Evolutionary conservation across 257 asterid genomes (phyloP).

Genomic region (Solanum appendiculatum): DNA sequence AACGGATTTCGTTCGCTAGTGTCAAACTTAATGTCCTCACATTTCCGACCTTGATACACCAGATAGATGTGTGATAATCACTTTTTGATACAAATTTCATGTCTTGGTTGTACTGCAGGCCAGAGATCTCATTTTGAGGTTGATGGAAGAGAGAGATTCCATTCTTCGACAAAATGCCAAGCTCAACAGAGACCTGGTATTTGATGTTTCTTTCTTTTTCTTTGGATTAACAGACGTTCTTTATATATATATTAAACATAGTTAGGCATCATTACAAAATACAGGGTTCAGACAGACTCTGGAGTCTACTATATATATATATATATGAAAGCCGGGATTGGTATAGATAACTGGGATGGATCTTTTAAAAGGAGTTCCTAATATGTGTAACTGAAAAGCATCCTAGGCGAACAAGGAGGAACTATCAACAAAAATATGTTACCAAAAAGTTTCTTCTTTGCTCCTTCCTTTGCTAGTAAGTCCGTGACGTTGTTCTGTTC

Average conservation of each 20-base stretch:
- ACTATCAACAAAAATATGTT: not conserved
- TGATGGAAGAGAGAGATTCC: constrained; percentile 6
- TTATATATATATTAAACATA: not conserved
- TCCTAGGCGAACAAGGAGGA: not conserved
- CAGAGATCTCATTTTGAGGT: constrained; percentile 1
- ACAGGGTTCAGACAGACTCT: not conserved
- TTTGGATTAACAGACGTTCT: not conserved
- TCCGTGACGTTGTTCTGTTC: not conserved
- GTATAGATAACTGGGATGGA: not conserved
- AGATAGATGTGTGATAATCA: not conserved
- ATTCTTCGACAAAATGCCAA: constrained; percentile 5
- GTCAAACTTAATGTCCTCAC: not conserved
- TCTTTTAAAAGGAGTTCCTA: not conserved
- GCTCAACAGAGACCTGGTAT: constrained; percentile 12
- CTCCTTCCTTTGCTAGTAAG: not conserved
- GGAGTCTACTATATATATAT: not conserved
- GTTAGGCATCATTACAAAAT: not conserved
- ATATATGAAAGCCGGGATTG: not conserved
- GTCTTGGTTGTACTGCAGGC: constrained; percentile 1
- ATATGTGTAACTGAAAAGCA: not conserved
- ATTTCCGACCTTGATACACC: not conserved
- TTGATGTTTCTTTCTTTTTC: not conserved
- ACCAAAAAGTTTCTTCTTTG: not conserved
- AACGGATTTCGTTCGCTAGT: not conserved
- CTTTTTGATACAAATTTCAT: not conserved